Conservation (phyloP, 2,329 filamentous ascomycete species). For the Teratosphaeria zuluensis region DNA sequence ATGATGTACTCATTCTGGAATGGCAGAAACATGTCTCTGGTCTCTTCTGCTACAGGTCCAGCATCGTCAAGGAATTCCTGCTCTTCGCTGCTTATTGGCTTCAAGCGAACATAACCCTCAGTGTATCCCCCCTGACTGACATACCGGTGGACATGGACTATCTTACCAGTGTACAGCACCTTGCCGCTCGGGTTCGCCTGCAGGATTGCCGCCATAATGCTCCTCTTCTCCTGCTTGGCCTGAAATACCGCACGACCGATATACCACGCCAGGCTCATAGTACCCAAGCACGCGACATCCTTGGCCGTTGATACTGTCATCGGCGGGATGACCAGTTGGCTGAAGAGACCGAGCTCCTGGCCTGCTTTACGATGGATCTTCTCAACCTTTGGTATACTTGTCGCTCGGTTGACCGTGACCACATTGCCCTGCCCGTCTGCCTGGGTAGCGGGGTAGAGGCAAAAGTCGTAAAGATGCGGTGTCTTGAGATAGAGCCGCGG, state of each 20-base stretch:
- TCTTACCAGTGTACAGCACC: slow-evolving; percentile 54
- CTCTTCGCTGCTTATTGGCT: slow-evolving; percentile 2
- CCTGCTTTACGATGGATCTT: slow-evolving; percentile 28
- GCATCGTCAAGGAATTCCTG: slow-evolving; percentile 1
- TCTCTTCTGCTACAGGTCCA: slow-evolving; percentile 14
- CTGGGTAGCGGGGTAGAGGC: slow-evolving; percentile 33
- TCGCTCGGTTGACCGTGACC: slow-evolving; percentile 34
- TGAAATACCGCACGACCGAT: slow-evolving; percentile 51
- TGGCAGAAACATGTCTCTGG: slow-evolving; percentile 18
- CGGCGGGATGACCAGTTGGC: slow-evolving; percentile 32
- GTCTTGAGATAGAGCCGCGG: slow-evolving; percentile 39
- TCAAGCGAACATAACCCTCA: slow-evolving; percentile 4
- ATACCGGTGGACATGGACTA: slow-evolving; percentile 47
- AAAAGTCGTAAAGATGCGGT: slow-evolving; percentile 32
- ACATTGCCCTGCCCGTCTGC: slow-evolving; percentile 38
- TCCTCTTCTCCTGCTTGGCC: slow-evolving; percentile 39
- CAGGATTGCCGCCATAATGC: slow-evolving; percentile 46
- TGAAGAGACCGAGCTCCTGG: slow-evolving; percentile 33
- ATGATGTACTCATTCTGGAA: slow-evolving; percentile 51
- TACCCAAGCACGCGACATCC: slow-evolving; percentile 31
- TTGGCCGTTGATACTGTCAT: slow-evolving; percentile 28
- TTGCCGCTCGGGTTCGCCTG: slow-evolving; percentile 51
- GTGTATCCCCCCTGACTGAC: slow-evolving; percentile 1
- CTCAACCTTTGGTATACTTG: slow-evolving; percentile 34
- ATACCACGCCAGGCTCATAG: slow-evolving; percentile 35